A percentile compares a stretch with the other conserved stretches of the same genome.
Evolutionary conservation across 176 grass and related monocot genomes (phyloP).

Genomic region (Bothriochloa decipiens): DNA sequence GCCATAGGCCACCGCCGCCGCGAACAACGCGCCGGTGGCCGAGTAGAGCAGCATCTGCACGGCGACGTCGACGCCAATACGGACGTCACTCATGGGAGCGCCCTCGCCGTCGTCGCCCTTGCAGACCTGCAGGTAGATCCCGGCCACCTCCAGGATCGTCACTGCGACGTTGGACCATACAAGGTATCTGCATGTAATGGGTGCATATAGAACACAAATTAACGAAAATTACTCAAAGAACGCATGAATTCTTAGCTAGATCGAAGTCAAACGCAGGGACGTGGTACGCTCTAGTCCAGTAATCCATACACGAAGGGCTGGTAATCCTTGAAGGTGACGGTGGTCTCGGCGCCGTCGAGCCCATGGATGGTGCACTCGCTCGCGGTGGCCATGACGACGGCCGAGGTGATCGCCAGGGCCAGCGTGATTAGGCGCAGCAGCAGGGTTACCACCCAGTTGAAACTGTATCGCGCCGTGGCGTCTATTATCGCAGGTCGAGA

Average conservation of each 20-base stretch:
- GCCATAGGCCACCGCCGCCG: neutral
- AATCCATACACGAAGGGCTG: conserved; percentile 12
- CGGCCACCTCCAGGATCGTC: neutral
- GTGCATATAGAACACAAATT: too few relatives aligned
- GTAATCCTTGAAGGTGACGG: conserved; percentile 31
- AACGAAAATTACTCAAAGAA: too few relatives aligned
- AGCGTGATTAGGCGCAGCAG: conserved; percentile 27
- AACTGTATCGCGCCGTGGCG: neutral
- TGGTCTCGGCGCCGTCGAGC: neutral
- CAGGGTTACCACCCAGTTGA: neutral
- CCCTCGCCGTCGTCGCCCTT: neutral
- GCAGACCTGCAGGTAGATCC: conserved; percentile 28
- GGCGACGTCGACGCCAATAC: conserved; percentile 4
- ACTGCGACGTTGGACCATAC: neutral
- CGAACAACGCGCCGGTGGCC: neutral
- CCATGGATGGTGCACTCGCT: neutral
- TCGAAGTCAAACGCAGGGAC: too few relatives aligned
- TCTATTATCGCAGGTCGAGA: neutral
- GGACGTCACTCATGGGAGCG: too few relatives aligned
- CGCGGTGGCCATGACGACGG: conserved; percentile 30
- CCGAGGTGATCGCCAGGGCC: conserved; percentile 16
- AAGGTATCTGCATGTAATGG: too few relatives aligned
- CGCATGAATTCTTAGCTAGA: too few relatives aligned
- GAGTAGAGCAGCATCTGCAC: conserved; percentile 25
- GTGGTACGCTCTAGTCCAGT: too few relatives aligned